Evolutionary conservation across 2,329 filamentous ascomycete species (phyloP).

Genomic region (Claviceps sp.): DNA sequence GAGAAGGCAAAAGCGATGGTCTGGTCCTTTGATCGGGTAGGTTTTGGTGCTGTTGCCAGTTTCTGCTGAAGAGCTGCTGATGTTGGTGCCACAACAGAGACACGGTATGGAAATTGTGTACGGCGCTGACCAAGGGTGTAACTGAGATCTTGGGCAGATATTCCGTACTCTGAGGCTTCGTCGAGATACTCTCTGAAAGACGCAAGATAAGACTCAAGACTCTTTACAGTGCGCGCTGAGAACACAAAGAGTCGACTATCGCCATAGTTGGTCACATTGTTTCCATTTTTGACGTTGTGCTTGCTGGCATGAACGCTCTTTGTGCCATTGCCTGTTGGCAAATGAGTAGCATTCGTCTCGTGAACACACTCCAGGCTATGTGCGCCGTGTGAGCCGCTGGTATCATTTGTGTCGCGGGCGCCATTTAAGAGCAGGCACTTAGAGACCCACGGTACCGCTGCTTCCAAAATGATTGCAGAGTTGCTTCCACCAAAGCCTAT

Average conservation of each 20-base stretch:
- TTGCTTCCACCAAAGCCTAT: slow-evolving; percentile 13
- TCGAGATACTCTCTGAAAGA: slow-evolving; percentile 13
- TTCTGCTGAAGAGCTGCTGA: slow-evolving; percentile 4
- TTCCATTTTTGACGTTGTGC: neutral
- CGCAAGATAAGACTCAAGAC: slow-evolving; percentile 9
- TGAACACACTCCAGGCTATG: neutral
- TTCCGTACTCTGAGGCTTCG: neutral
- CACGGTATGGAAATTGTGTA: slow-evolving; percentile 11
- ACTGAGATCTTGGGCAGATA: slow-evolving; percentile 10
- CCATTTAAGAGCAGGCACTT: neutral
- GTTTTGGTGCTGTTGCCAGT: slow-evolving; percentile 3
- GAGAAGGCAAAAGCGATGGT: slow-evolving; percentile 16
- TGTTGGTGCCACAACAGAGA: slow-evolving; percentile 5
- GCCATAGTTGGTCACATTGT: neutral
- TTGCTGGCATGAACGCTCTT: neutral
- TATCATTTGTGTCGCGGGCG: neutral
- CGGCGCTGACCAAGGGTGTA: slow-evolving; percentile 18
- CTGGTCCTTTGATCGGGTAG: neutral
- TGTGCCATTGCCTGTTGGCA: neutral
- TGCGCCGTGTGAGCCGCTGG: neutral
- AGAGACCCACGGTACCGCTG: neutral
- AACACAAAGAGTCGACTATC: slow-evolving; percentile 8
- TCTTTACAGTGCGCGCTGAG: slow-evolving; percentile 7
- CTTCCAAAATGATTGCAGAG: slow-evolving; percentile 10
- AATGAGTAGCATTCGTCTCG: neutral